phyloP scores from a whole-genome alignment of 805 yeast species.

The Suhomyces faveliae region DNA sequence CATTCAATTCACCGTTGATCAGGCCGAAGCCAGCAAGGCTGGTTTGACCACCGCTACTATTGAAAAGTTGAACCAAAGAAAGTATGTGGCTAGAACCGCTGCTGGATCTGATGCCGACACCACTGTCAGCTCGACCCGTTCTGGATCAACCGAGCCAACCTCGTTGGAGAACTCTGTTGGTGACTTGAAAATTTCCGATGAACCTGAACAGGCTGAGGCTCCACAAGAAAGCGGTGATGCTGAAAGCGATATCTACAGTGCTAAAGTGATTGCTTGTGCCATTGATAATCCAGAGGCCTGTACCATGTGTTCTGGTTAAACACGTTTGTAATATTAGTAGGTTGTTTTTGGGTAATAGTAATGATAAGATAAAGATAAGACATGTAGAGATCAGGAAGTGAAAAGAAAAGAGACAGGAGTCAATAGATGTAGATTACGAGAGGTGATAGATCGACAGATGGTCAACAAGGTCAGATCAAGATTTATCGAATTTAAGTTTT shows the following conservation, averaged over 20 bases:
- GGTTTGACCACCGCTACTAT: slow-evolving; percentile 37
- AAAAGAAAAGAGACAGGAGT: background rate
- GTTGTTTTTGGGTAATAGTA: slow-evolving; percentile 7
- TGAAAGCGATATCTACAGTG: slow-evolving; percentile 79
- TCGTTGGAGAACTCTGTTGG: slow-evolving; percentile 48
- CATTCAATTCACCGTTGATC: slow-evolving; percentile 72
- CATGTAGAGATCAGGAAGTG: background rate
- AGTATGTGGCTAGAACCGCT: slow-evolving; percentile 26
- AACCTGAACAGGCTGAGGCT: slow-evolving; percentile 11
- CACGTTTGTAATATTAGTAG: slow-evolving; percentile 4
- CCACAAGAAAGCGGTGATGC: slow-evolving; percentile 14
- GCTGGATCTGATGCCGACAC: slow-evolving; percentile 19
- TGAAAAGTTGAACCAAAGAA: slow-evolving; percentile 40
- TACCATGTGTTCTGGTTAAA: slow-evolving; percentile 96
- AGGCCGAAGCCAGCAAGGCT: slow-evolving; percentile 39
- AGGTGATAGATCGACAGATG: too few species aligned
- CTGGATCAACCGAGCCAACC: slow-evolving; percentile 40
- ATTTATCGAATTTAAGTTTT: too few species aligned
- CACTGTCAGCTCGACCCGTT: slow-evolving; percentile 20
- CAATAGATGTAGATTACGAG: background rate
- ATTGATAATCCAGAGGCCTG: slow-evolving; percentile 96
- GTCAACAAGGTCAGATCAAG: too few species aligned
- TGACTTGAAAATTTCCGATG: slow-evolving; percentile 38
- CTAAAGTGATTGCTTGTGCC: slow-evolving; percentile 94
- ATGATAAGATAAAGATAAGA: background rate